These are phyloP conservation scores for Colletotrichum gigasporum DNA, from an alignment of 2,329 filamentous ascomycete genomes.

Conservation along the genomic window DNA sequence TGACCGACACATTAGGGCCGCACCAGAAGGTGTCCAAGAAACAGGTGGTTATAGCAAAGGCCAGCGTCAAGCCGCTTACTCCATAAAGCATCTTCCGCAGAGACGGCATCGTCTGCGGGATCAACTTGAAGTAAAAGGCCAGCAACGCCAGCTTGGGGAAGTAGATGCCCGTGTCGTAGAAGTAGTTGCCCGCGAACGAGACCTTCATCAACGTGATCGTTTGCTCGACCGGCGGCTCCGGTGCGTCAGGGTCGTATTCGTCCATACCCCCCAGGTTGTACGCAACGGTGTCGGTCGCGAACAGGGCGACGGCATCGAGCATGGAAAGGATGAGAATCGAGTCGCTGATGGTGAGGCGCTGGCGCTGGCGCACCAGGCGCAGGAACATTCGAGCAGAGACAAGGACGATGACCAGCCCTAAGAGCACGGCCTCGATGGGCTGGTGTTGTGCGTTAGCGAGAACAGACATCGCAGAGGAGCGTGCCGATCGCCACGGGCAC, in stretches of 20 bases:
- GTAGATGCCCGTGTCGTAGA: conserved; percentile 43
- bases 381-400: conserved; percentile 36
- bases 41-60: conserved; percentile 37
- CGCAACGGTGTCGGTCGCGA: conserved; percentile 37
- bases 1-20: conserved; percentile 38
- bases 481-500: not conserved
- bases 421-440: conserved; percentile 40
- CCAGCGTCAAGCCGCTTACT: conserved; percentile 34
- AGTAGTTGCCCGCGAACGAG: conserved; percentile 42
- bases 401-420: conserved; percentile 35
- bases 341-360: conserved; percentile 40
- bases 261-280: conserved; percentile 41
- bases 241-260: conserved; percentile 32
- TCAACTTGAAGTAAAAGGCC: conserved; percentile 40
- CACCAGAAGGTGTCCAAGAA: conserved; percentile 44
- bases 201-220: conserved; percentile 38
- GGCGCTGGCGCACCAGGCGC: conserved; percentile 37
- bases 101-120: conserved; percentile 37
- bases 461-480: not conserved
- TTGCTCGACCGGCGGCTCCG: conserved; percentile 13
- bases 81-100: conserved; percentile 37
- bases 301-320: conserved; percentile 38
- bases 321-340: conserved; percentile 39
- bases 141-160: conserved; percentile 40
- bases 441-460: conserved; percentile 22